phyloP scores from a whole-genome alignment of 345 rosid species.

The Moricandia moricandioides region DNA sequence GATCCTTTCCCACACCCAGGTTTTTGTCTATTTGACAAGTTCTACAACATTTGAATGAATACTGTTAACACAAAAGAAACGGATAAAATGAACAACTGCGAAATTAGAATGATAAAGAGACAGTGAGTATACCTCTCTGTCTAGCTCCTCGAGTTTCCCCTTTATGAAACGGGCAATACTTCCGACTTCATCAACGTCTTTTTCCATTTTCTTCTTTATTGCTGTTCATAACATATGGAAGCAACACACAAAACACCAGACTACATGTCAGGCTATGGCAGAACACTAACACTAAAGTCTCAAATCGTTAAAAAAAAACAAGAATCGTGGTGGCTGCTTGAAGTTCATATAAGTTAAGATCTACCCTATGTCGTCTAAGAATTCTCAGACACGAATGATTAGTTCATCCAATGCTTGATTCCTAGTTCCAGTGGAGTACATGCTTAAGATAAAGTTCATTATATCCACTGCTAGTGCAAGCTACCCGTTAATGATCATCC shows the following conservation, averaged over 20 bases:
- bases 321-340: not conserved
- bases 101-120: constrained; percentile 1
- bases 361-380: not conserved
- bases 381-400: constrained; percentile 1
- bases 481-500: not conserved
- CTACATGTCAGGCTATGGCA: not conserved
- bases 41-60: constrained; percentile 43
- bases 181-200: constrained; percentile 93
- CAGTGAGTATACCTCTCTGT: constrained; percentile 58
- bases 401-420: not conserved
- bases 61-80: not conserved
- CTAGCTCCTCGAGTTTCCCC: constrained; percentile 69
- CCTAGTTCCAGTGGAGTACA: not conserved
- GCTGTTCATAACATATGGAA: constrained; percentile 43
- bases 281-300: not conserved
- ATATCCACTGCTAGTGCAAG: constrained; percentile 2
- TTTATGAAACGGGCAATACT: constrained; percentile 73
- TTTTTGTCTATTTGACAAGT: constrained; percentile 74
- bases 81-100: not conserved
- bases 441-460: constrained; percentile 10
- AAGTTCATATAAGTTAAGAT: not conserved
- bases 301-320: not conserved
- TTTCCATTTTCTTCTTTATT: constrained; percentile 86
- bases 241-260: constrained; percentile 21
- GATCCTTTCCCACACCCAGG: constrained; percentile 92